Evolutionary conservation across 768 basidiomycete genomes (phyloP).

Genomic region (Lactarius akahatsu): DNA sequence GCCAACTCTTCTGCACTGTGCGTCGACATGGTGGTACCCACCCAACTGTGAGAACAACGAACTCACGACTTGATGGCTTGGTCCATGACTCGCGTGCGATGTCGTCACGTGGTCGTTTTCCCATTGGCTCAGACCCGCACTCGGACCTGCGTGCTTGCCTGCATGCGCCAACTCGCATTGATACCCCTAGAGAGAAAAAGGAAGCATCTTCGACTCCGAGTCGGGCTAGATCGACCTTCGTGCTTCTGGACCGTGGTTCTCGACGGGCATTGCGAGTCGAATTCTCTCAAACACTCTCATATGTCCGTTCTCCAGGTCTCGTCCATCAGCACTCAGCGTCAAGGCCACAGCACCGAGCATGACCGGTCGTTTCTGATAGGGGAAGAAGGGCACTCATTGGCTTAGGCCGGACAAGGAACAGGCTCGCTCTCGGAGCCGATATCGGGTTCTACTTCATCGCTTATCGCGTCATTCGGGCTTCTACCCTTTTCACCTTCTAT

Average conservation of each 20-base stretch:
- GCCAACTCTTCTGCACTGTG: not conserved
- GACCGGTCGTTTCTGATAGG: no score
- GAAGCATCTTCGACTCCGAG: not conserved
- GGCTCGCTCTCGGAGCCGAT: not conserved
- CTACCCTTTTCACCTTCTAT: not conserved
- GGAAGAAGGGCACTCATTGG: not conserved
- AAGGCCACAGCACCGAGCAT: not conserved
- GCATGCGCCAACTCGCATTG: not conserved
- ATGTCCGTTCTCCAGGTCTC: not conserved
- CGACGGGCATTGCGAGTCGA: not conserved
- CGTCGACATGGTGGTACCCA: constrained; percentile 17
- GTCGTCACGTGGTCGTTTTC: not conserved
- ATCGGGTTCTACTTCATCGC: not conserved
- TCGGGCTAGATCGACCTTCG: not conserved
- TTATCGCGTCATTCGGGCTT: not conserved
- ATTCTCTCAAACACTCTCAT: not conserved
- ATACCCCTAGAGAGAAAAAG: no score
- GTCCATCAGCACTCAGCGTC: not conserved
- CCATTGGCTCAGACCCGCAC: not conserved
- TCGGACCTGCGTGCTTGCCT: no score
- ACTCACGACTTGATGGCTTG: no score
- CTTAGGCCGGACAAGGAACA: not conserved
- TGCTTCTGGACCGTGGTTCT: not conserved
- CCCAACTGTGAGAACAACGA: constrained; percentile 8
- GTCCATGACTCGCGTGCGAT: not conserved